Conservation (phyloP, 1,284 basidiomycete genomes). For the Ustilago bromivora region DNA sequence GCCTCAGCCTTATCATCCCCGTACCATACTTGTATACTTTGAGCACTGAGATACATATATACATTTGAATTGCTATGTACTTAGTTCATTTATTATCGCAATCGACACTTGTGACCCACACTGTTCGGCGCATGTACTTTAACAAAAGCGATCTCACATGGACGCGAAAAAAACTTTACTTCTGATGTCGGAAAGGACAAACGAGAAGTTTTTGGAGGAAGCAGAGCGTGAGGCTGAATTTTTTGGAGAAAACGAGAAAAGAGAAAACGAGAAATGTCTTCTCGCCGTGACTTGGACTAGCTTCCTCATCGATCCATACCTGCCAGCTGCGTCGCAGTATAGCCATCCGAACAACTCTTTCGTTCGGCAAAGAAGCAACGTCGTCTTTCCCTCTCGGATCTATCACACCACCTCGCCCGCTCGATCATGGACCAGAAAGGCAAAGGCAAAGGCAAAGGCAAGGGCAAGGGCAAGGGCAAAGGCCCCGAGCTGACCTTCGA, state of each 20-base stretch:
- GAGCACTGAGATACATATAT: no score
- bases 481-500: constrained; percentile 60
- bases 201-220: constrained; percentile 1
- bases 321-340: neutral
- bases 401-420: no score
- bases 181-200: neutral
- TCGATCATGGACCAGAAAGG: constrained; percentile 4
- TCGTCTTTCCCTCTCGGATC: neutral
- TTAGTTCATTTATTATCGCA: neutral
- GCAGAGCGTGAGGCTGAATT: constrained; percentile 1
- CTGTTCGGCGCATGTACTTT: no score
- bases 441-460: constrained; percentile 9
- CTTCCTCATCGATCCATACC: neutral
- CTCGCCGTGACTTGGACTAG: neutral
- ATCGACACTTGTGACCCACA: no score
- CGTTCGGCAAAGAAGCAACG: neutral
- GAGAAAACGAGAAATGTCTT: neutral
- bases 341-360: neutral
- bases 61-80: neutral
- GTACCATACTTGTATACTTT: no score
- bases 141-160: neutral
- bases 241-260: neutral
- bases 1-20: no score
- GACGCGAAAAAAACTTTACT: neutral
- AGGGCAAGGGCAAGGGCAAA: constrained; percentile 40